Percentiles rank a stretch among this genome's conserved stretches.
Conservation (phyloP, 169 alveolate genomes). For the Plasmodium fragile region DNA sequence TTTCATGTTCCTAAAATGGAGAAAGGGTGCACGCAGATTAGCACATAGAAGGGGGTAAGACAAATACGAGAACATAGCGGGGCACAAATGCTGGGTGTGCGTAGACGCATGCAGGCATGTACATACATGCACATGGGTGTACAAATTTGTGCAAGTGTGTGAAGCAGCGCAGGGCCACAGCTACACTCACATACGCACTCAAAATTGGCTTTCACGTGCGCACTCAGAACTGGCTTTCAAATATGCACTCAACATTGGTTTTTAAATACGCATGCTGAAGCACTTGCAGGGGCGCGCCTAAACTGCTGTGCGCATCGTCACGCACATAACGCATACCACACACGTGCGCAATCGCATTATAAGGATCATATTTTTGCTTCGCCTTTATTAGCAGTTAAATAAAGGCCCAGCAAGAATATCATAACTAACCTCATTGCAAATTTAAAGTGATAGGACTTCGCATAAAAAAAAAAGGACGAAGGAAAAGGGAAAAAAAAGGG, state of each 20-base stretch:
- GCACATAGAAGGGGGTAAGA: background rate
- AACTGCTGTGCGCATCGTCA: background rate
- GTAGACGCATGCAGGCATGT: background rate
- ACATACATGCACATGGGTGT: constrained; percentile 13
- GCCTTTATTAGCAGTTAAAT: constrained; percentile 19
- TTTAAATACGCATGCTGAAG: background rate
- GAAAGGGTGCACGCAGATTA: background rate
- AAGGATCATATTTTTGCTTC: constrained; percentile 58
- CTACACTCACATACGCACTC: background rate
- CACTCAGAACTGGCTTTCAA: no score
- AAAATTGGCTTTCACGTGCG: background rate
- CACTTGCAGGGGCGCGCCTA: background rate
- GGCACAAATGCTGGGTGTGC: background rate
- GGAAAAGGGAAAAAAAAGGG: no score
- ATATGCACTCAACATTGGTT: background rate
- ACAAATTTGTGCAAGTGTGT: background rate
- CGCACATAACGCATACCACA: background rate
- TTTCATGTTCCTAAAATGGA: constrained; percentile 69
- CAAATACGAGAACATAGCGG: background rate
- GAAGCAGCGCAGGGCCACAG: background rate
- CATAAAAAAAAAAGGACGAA: constrained; percentile 4
- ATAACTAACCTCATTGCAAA: constrained; percentile 79
- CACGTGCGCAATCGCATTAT: constrained; percentile 5
- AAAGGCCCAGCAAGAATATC: constrained; percentile 35
- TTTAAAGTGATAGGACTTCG: constrained; percentile 75